Evolutionary conservation across 169 alveolate genomes (phyloP), one percentile per base, ranked within the genome.

Genomic region (Theileria luwenshuni): DNA sequence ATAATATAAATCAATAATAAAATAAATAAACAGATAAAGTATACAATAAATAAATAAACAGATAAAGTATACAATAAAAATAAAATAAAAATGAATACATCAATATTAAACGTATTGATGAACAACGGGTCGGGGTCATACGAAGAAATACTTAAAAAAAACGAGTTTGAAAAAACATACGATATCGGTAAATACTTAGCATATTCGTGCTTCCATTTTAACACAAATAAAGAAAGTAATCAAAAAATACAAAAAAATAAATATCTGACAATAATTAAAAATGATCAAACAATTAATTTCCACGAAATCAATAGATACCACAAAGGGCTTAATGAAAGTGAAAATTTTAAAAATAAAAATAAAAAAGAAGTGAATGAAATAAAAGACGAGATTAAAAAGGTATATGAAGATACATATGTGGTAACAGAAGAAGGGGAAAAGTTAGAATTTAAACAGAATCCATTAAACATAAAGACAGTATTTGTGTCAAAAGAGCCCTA

Each of bases 41-140:
- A n/a, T n/a, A n/a, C n/a, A n/a, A n/a, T n/a, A n/a, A n/a, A n/a
- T n/a, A n/a, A n/a, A n/a, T n/a, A n/a, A n/a, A n/a, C n/a, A n/a
- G n/a, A n/a, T n/a, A n/a, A n/a, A n/a, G n/a, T n/a, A n/a, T n/a
- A n/a, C n/a, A n/a, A 49, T 49, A 6, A 49, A 54, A 10, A 54
- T 54, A 38, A 13, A 23, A 54, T 12, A 54, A 54, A 54, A 38
- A n/a, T 12, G 63, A 25, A 13, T 15, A 25, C 17, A 33, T 54
- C 17, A 2, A 54, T 54, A 54, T 38, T 54, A 2, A 38, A 54
- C 17, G 63, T 54, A 54, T 12, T 54, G 63, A 25, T 54, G 63
- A 54, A 6, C 19, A 54, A 54, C 7, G 63, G 27, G 13, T n/a
- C 8, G 63, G 25, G 27, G 27, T 5, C 19, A 12, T 3, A 32